These are phyloP conservation scores for Cyathus striatus DNA, from an alignment of 768 basidiomycete species.

Conservation along the genomic window DNA sequence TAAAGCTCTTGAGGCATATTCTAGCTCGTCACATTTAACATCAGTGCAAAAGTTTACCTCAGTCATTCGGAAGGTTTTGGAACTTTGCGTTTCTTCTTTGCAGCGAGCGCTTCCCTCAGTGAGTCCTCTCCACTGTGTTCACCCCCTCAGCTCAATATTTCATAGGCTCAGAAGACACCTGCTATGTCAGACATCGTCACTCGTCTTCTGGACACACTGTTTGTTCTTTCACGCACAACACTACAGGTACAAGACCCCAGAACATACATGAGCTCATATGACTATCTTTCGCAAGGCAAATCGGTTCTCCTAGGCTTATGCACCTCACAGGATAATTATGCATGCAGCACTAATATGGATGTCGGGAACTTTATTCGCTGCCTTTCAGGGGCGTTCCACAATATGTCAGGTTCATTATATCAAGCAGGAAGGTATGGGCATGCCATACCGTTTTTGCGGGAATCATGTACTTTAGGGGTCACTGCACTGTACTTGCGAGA, in stretches of 20 bases:
- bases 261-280: constrained; percentile 41
- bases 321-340: too few species aligned
- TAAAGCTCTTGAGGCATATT: constrained; percentile 43
- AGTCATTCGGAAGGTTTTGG: constrained; percentile 7
- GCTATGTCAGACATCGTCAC: constrained; percentile 25
- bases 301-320: constrained; percentile 23
- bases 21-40: too few species aligned
- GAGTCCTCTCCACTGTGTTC: neutral
- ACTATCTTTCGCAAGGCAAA: constrained; percentile 40
- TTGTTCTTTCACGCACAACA: constrained; percentile 43
- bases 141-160: neutral
- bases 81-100: constrained; percentile 4
- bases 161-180: neutral
- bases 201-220: constrained; percentile 48
- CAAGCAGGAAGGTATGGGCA: constrained; percentile 56
- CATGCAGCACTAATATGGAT: constrained; percentile 16
- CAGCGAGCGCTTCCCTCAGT: neutral
- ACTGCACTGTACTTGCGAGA: constrained; percentile 34
- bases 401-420: constrained; percentile 66
- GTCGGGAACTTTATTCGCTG: constrained; percentile 61
- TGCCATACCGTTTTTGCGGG: constrained; percentile 62
- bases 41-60: constrained; percentile 12
- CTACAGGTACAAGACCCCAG: constrained; percentile 35
- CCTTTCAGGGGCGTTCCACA: constrained; percentile 67
- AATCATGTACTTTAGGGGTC: constrained; percentile 52